Conservation (phyloP, 345 rosid genomes). For the Aquilaria yunnanensis region DNA sequence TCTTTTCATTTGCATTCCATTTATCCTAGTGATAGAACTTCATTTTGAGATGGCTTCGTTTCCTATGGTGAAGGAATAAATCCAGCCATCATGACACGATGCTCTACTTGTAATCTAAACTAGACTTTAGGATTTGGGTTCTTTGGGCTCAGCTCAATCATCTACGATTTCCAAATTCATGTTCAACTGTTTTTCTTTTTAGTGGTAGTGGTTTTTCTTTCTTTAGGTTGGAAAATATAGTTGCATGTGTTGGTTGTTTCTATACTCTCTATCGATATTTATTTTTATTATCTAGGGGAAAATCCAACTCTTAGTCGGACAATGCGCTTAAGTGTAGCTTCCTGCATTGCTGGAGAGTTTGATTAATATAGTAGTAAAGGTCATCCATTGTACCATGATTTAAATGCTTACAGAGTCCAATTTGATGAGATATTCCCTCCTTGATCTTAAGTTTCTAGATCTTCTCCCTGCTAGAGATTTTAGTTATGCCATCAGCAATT, state of each 20-base stretch:
- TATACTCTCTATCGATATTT: slow-evolving; percentile 13
- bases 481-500: too few species aligned
- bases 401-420: slow-evolving; percentile 95
- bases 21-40: background rate
- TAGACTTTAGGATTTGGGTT: background rate
- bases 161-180: too few species aligned
- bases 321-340: slow-evolving; percentile 90
- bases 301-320: slow-evolving; percentile 96
- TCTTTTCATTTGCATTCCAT: background rate
- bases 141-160: too few species aligned
- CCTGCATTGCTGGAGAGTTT: slow-evolving; percentile 84
- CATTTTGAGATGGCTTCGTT: too few species aligned
- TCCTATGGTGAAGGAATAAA: too few species aligned
- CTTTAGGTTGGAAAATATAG: slow-evolving; percentile 6
- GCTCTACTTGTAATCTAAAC: background rate
- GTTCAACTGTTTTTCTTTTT: too few species aligned
- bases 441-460: slow-evolving; percentile 1
- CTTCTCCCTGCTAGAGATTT: background rate
- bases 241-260: slow-evolving; percentile 1
- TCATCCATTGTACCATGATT: slow-evolving; percentile 84
- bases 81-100: too few species aligned
- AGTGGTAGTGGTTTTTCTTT: background rate
- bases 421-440: slow-evolving; percentile 77
- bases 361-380: slow-evolving; percentile 82
- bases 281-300: slow-evolving; percentile 59